Evolutionary conservation across 2,329 filamentous ascomycete genomes (phyloP), one percentile per base, ranked within the genome.

Genomic region (Talaromyces islandicus): DNA sequence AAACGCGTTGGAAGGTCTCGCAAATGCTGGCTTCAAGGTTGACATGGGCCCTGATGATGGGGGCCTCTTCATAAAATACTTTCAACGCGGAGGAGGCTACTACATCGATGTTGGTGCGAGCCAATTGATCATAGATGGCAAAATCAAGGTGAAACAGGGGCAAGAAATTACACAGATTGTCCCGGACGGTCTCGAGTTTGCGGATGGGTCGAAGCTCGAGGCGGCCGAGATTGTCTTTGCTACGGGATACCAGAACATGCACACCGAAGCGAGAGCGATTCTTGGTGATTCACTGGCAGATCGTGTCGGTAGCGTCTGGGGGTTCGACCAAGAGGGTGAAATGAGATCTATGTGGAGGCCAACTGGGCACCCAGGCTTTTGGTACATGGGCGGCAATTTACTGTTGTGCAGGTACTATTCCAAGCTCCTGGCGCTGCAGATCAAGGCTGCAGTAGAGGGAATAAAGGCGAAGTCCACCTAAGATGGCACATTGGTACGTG

Each of bases 61-160:
- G 0, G 86, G 87, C 0, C 75, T 88, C 1, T 78, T 84, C 60
- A 71, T 82, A 57, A 88, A 88, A 70, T 89, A 88, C 67, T 79
- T 87, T 63, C 84, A 86, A 64, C 80, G 84, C 2, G 86, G 86
- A 1, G 87, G 88, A 0, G 87, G 87, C 0, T 89, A 89, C 68
- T 89, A 89, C 71, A 87, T 89, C 63, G 85, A 90, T 62, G 85
- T 88, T 1, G 88, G 88, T 0, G 83, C 81, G 0, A 83, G 82
- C 0, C 73, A 83, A 66, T 77, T 89, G 25, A 87, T 90, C 60
- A 77, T 78, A 2, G 83, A 87, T 12, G 85, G 86, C 0, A 85
- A 84, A 68, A 83, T 90, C 70, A 84, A 84, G 66, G 77, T 90
- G 38, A 87, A 86, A 69, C 83, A 86, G 56, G 85, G 84, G 0